Percentiles rank a stretch among this genome's conserved stretches.
phyloP scores from a whole-genome alignment of 176 grass and related monocot genomes.

The Phyllostachys edulis region DNA sequence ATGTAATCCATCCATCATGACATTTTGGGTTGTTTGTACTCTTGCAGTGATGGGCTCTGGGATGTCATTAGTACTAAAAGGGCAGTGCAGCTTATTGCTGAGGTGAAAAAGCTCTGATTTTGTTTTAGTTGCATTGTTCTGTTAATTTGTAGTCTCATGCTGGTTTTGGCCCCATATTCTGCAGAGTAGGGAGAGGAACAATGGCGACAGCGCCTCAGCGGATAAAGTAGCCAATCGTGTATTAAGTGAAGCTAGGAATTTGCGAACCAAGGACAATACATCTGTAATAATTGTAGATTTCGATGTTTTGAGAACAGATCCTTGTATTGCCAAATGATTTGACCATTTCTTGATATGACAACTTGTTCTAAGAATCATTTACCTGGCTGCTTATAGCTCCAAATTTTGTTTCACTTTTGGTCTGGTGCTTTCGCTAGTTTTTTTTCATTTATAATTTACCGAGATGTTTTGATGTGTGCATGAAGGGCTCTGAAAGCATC shows the following conservation, averaged over 20 bases:
- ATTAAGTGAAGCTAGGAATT: conserved; percentile 59
- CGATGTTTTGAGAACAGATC: conserved; percentile 63
- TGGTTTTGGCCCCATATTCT: background rate
- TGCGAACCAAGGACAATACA: conserved; percentile 81
- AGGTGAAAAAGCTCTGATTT: conserved; percentile 40
- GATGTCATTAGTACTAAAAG: conserved; percentile 74
- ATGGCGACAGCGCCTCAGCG: conserved; percentile 14
- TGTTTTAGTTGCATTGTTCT: background rate
- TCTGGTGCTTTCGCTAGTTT: background rate
- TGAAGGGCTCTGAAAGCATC: background rate
- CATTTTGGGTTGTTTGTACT: background rate
- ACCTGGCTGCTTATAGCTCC: conserved; percentile 14
- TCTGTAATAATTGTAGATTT: conserved; percentile 92
- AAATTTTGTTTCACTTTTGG: background rate
- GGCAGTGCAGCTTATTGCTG: conserved; percentile 58
- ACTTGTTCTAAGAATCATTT: background rate
- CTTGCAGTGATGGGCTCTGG: conserved; percentile 82
- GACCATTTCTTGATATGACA: background rate
- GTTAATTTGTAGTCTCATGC: conserved; percentile 3
- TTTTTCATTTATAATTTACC: background rate
- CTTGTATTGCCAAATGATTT: conserved; percentile 43
- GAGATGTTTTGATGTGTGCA: background rate
- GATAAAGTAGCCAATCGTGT: conserved; percentile 59
- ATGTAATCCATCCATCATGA: background rate
- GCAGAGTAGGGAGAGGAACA: conserved; percentile 51